A percentile compares a stretch with the other conserved stretches of the same genome.
phyloP scores from a whole-genome alignment of 176 grass and related monocot genomes.

The Phoenix roebelenii region DNA sequence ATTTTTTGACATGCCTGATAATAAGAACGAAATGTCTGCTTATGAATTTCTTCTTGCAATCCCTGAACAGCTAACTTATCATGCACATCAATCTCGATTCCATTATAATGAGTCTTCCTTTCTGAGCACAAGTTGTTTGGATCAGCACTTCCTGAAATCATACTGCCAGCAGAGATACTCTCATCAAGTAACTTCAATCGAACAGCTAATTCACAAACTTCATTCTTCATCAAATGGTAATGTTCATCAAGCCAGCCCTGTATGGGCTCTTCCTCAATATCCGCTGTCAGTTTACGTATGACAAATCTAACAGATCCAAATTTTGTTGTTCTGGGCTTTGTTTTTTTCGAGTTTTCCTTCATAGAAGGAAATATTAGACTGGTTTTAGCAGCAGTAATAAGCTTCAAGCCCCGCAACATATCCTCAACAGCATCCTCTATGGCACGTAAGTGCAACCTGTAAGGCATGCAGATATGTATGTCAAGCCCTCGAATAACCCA shows the following conservation, averaged over 20 bases:
- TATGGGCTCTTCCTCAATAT: constrained; percentile 97
- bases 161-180: constrained; percentile 27
- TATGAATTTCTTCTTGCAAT: constrained; percentile 78
- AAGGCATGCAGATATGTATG: constrained; percentile 95
- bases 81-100: constrained; percentile 44
- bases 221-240: constrained; percentile 87
- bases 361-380: constrained; percentile 45
- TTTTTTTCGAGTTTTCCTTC: constrained; percentile 56
- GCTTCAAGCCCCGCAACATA: constrained; percentile 79
- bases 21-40: constrained; percentile 77
- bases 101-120: constrained; percentile 40
- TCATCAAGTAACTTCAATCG: constrained; percentile 85
- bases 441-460: constrained; percentile 81
- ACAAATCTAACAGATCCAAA: constrained; percentile 89
- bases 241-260: constrained; percentile 99
- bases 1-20: constrained; percentile 78
- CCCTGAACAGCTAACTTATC: constrained; percentile 45
- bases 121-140: constrained; percentile 30
- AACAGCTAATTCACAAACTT: constrained; percentile 65
- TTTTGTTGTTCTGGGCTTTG: constrained; percentile 44
- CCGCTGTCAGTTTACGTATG: constrained; percentile 67
- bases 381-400: constrained; percentile 71
- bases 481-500: constrained; percentile 92
- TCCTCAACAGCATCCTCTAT: constrained; percentile 97
- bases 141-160: constrained; percentile 34